Base-by-base conservation (phyloP, 768 basidiomycete species). In the Lentinula sp. region DNA sequence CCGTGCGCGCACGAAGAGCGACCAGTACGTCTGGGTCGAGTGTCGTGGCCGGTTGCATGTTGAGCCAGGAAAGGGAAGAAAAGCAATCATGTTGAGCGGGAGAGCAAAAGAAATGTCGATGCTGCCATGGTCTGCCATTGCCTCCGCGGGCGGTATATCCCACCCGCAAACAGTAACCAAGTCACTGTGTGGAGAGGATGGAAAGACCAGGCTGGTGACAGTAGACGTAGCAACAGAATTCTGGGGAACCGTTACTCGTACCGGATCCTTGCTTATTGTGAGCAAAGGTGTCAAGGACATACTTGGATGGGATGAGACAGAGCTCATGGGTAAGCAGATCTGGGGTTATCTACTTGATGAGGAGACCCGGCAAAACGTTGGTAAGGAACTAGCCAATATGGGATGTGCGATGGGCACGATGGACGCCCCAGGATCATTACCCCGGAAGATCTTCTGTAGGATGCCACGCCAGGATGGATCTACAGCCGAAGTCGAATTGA, bases 51-150 rank as follows among this genome's bases (percentile, higher is more conserved):
- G 92, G 35, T 79, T 98, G 43, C 90, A 95, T 67, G 83, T 91
- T 60, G 96, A 99, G 75, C 88, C 93, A 0, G 93, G 94, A 1
- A 98, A 98, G 69, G 94, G 94, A 0, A 79, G 94, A 41, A 97
- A 98, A 74, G 93, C 94, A 1, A 93, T 99, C 68, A 85, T 99
- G 39, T 79, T 99, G n/a, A 85, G 84, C 60, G 95, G 90, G 0
- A 80, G 96, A 8, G 83, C 87, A 35, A 76, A 88, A 49, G 80
- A 80, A 67, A 87, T 91, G 79, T 84, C 85, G 7, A 69, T 65
- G 1, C 71, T 93, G 23, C 71, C 69, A 4, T 94, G 92, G 92
- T 76, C 74, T 3, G 75, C 77, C 41, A 72, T 94, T 33, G 71
- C 75, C 1, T 68, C 71, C 33, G 80, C 79, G 2, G 86, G 86